phyloP scores from a whole-genome alignment of 2,329 filamentous ascomycete species.

The Graphiopsis chlorocephala region DNA sequence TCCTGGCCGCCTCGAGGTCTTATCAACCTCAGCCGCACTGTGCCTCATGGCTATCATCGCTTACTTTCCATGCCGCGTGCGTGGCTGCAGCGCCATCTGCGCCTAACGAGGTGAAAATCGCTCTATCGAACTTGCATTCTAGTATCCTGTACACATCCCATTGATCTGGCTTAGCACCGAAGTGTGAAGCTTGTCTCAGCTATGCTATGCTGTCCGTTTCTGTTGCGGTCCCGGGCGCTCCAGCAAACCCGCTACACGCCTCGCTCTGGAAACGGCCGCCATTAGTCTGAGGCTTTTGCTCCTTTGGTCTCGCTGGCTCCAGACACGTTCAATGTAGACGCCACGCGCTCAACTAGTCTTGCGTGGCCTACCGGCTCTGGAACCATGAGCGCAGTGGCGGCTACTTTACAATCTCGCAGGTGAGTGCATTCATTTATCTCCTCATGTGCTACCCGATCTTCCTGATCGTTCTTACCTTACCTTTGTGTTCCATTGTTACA shows the following conservation, averaged over 20 bases:
- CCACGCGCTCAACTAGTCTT: neutral
- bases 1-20: neutral
- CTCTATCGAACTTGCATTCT: conserved; percentile 5
- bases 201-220: neutral
- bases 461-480: neutral
- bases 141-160: neutral
- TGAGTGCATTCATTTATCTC: neutral
- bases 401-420: neutral
- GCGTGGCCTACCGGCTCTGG: neutral
- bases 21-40: neutral
- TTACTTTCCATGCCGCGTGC: conserved; percentile 4
- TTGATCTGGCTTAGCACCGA: neutral
- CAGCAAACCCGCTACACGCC: neutral
- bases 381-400: neutral
- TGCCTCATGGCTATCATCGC: neutral
- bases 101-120: neutral
- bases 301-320: neutral
- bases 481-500: neutral
- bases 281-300: neutral
- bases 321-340: neutral
- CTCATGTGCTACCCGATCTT: neutral
- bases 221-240: neutral
- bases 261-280: neutral
- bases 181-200: neutral
- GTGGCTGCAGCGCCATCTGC: conserved; percentile 5